phyloP scores from a whole-genome alignment of 2,329 filamentous ascomycete species.

The Dendrostoma leiphaemia region DNA sequence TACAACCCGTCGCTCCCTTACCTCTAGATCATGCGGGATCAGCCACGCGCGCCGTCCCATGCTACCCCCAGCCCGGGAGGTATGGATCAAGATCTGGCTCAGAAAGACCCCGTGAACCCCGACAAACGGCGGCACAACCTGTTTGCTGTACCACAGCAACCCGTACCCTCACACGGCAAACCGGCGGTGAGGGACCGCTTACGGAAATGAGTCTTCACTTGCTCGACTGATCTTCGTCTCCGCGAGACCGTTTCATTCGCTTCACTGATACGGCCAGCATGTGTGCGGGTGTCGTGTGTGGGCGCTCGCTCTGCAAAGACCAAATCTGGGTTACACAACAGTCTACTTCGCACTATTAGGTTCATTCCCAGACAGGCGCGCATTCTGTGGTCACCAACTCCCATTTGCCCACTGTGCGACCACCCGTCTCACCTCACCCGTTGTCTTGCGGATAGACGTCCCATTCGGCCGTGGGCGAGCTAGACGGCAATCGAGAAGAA shows the following conservation, averaged over 20 bases:
- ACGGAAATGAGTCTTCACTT: slow-evolving; percentile 6
- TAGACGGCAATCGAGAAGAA: background rate
- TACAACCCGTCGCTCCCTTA: slow-evolving; percentile 7
- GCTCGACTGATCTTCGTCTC: background rate
- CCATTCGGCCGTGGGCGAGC: slow-evolving; percentile 12
- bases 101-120: slow-evolving; percentile 5
- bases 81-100: slow-evolving; percentile 7
- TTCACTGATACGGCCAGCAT: slow-evolving; percentile 2
- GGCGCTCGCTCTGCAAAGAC: too few species aligned
- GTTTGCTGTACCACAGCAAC: slow-evolving; percentile 17
- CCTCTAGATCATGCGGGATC: slow-evolving; percentile 13
- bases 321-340: background rate
- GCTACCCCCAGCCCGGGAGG: slow-evolving; percentile 8
- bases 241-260: slow-evolving; percentile 4
- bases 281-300: too few species aligned
- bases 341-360: background rate
- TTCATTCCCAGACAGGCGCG: background rate
- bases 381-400: background rate
- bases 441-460: slow-evolving; percentile 12
- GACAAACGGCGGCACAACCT: slow-evolving; percentile 7
- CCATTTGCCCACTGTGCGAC: background rate
- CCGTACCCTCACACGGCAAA: slow-evolving; percentile 12
- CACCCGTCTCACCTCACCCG: background rate
- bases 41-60: slow-evolving; percentile 12
- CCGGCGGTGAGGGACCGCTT: slow-evolving; percentile 15